Percentiles rank a stretch among this genome's conserved stretches.
Evolutionary conservation across 192 early-diverging fungal species (phyloP).

Genomic region (Umbelopsis sp.): DNA sequence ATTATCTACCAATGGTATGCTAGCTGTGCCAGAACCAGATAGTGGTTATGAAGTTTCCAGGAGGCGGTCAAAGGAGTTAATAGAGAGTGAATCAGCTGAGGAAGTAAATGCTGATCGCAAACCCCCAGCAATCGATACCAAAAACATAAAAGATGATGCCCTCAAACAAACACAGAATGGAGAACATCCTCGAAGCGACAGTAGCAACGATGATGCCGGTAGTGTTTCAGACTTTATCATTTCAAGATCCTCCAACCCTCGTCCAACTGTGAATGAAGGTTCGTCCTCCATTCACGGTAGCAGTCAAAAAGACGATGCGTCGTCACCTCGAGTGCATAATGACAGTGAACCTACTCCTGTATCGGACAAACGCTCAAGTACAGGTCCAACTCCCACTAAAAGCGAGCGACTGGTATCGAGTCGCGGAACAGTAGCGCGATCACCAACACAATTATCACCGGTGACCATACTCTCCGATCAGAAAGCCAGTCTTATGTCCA

Average conservation of each 20-base stretch:
- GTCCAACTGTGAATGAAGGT: neutral
- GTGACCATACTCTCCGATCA: neutral
- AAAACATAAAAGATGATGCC: no score
- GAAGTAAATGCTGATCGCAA: neutral
- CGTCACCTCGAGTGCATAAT: neutral
- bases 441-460: neutral
- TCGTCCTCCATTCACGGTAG: neutral
- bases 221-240: constrained; percentile 13
- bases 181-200: neutral
- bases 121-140: neutral
- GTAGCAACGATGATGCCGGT: neutral
- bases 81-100: neutral
- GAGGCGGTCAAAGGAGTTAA: neutral
- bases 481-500: neutral
- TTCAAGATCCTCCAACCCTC: neutral
- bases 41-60: neutral
- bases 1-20: neutral
- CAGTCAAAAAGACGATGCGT: constrained; percentile 7
- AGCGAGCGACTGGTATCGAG: neutral
- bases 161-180: no score
- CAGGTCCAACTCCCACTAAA: neutral
- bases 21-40: neutral
- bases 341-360: neutral
- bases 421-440: neutral
- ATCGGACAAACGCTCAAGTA: neutral